phyloP scores from a whole-genome alignment of 2,329 filamentous ascomycete genomes.

The Verticillium nubilum region DNA sequence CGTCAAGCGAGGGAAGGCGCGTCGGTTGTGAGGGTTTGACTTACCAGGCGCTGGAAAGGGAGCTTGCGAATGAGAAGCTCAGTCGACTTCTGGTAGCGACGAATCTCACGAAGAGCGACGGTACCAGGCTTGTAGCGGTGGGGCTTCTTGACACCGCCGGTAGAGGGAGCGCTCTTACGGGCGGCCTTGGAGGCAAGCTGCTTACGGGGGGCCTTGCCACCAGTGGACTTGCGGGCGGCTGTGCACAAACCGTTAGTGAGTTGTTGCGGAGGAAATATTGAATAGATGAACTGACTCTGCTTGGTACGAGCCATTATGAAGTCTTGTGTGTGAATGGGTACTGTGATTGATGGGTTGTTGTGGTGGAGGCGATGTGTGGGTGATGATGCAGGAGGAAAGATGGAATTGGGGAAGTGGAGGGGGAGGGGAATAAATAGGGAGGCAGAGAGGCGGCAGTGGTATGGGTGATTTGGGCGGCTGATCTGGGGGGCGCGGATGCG shows the following conservation, averaged over 20 bases:
- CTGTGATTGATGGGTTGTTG: conserved; percentile 20
- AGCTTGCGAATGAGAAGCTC: conserved; percentile 92
- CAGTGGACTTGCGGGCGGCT: conserved; percentile 66
- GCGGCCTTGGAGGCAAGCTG: conserved; percentile 99
- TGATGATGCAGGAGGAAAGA: conserved; percentile 32
- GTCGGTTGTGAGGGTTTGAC: conserved; percentile 15
- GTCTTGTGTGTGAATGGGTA: conserved; percentile 17
- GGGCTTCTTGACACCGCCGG: conserved; percentile 96
- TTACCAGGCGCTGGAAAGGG: conserved; percentile 89
- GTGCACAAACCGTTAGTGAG: background rate
- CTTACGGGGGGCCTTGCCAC: conserved; percentile 81
- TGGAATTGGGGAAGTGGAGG: conserved; percentile 11
- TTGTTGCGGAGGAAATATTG: no score
- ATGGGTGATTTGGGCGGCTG: conserved; percentile 2
- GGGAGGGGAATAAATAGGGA: conserved; percentile 21
- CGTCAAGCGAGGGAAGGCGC: background rate
- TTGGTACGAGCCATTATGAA: conserved; percentile 58
- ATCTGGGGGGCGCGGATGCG: conserved; percentile 2
- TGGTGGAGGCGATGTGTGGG: conserved; percentile 21
- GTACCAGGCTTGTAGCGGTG: conserved; percentile 80
- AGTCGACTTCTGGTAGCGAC: conserved; percentile 87
- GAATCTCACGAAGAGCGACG: conserved; percentile 87
- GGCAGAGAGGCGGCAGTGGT: conserved; percentile 24
- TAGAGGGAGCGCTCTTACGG: conserved; percentile 95
- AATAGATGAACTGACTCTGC: conserved; percentile 35